phyloP scores from a whole-genome alignment of 2,329 filamentous ascomycete species.

The Cladosporium oxysporum region DNA sequence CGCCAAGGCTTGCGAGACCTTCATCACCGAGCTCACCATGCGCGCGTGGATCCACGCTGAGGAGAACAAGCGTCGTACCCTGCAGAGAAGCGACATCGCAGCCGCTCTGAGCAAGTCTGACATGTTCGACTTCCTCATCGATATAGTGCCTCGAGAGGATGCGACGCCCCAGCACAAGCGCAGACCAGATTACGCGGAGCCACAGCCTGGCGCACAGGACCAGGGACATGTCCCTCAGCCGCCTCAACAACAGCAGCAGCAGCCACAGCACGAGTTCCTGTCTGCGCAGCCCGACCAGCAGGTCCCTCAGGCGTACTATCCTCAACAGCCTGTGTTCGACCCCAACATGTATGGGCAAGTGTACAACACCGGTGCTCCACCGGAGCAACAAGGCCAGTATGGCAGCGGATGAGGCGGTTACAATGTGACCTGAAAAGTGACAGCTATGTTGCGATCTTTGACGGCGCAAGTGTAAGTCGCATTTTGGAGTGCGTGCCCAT shows the following conservation, averaged over 20 bases:
- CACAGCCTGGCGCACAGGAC: constrained; percentile 41
- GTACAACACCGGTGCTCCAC: constrained; percentile 9
- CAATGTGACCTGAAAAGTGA: not conserved
- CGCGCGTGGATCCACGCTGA: constrained; percentile 99
- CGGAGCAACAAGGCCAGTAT: constrained; percentile 18
- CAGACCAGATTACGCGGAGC: constrained; percentile 44
- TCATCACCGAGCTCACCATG: constrained; percentile 95
- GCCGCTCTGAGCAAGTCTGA: constrained; percentile 95
- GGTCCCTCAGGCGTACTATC: constrained; percentile 71
- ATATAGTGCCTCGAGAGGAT: constrained; percentile 96
- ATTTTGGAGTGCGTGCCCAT: not conserved
- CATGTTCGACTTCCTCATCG: constrained; percentile 99
- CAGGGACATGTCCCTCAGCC: constrained; percentile 36
- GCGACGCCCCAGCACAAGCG: constrained; percentile 83
- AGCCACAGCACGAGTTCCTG: constrained; percentile 66
- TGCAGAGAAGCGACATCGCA: constrained; percentile 95
- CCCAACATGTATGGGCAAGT: constrained; percentile 70
- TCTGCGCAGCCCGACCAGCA: constrained; percentile 60
- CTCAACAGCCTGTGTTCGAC: constrained; percentile 71
- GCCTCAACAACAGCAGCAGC: constrained; percentile 57
- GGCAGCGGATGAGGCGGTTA: constrained; percentile 1
- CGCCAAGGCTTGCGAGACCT: constrained; percentile 97
- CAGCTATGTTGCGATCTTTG: not conserved
- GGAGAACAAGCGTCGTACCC: constrained; percentile 94
- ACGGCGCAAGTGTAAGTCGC: not conserved